Base-by-base conservation (phyloP, 176 grass and related monocot genomes). In the Oryza australiensis region DNA sequence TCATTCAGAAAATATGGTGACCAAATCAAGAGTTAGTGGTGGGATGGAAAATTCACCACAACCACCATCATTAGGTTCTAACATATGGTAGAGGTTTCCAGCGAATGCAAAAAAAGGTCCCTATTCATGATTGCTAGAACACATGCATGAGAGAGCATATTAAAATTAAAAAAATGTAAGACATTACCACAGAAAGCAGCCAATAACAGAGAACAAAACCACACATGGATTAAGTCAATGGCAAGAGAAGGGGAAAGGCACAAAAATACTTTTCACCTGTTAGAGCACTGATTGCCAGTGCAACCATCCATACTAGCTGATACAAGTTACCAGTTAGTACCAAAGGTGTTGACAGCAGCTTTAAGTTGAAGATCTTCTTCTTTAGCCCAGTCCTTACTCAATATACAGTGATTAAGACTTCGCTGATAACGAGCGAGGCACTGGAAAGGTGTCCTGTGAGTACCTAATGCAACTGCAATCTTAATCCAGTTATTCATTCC, bases 351-450 rank as follows among this genome's bases (percentile, higher is more conserved):
- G 49, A 98, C 84, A 53, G 90, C 86, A 60, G 70, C 76, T 86
- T 85, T 8, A 74, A 98, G 95, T 79, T 75, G 82, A 67, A 85
- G 65, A 73, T 98, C 95, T 87, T 98, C 92, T 73, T 94, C 90
- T 88, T 88, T 86, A 77, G 92, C 93, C 90, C 95, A 98, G 60
- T 78, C 64, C 84, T 88, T 88, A 34, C 94, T 98, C 65, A 94
- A 38, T 79, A 98, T 98, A 82, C 89, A 86, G 82, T 92, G 95
- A 90, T 98, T 98, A 73, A 98, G 88, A 87, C 95, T 98, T 73
- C 92, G 82, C 68, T 98, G 95, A 62, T 98, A 98, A 76, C 86
- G 95, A 86, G 75, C 84, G 76, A 98, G 76, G 81, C 95, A 98
- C 38, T 98, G 92, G 71, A 93, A 98, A 80, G 95, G 95, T 72